Percentiles rank a stretch among this genome's conserved stretches.
These are phyloP conservation scores for Cephaloascus albidus DNA, from an alignment of 805 yeast genomes.

Conservation along the genomic window DNA sequence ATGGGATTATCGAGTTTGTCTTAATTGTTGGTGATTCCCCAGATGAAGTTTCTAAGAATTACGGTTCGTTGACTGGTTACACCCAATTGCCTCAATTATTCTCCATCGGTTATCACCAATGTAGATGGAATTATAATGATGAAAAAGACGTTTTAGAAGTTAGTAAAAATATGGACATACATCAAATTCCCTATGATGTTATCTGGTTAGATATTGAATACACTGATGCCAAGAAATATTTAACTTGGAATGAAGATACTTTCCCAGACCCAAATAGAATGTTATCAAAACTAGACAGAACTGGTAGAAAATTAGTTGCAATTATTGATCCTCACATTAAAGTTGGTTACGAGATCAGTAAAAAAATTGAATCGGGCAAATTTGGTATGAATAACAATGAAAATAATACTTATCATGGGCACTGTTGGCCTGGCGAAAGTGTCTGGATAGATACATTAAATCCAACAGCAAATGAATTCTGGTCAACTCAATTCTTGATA, in stretches of 20 bases:
- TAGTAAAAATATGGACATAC: slow-evolving; percentile 56
- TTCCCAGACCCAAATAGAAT: slow-evolving; percentile 72
- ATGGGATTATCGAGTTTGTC: slow-evolving; percentile 73
- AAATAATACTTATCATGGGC: slow-evolving; percentile 59
- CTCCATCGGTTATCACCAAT: slow-evolving; percentile 88
- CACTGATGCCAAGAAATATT: slow-evolving; percentile 77
- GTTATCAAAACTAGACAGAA: slow-evolving; percentile 52
- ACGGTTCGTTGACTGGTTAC: slow-evolving; percentile 65
- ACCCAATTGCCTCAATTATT: slow-evolving; percentile 67
- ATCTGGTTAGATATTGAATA: slow-evolving; percentile 96
- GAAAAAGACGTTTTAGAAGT: slow-evolving; percentile 78
- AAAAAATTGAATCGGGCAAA: slow-evolving; percentile 29
- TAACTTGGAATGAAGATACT: slow-evolving; percentile 73
- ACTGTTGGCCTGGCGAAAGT: slow-evolving; percentile 98
- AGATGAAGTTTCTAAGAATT: slow-evolving; percentile 44
- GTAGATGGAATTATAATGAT: slow-evolving; percentile 95
- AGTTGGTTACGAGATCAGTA: slow-evolving; percentile 56
- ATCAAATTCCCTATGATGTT: slow-evolving; percentile 76
- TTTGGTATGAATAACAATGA: slow-evolving; percentile 34
- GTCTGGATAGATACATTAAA: slow-evolving; percentile 86
- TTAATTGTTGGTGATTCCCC: slow-evolving; percentile 56
- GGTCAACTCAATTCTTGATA: slow-evolving; percentile 47
- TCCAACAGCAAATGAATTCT: slow-evolving; percentile 47
- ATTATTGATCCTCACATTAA: slow-evolving; percentile 92
- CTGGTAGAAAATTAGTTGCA: slow-evolving; percentile 75